Base-by-base conservation (phyloP, 768 basidiomycete species). In the Tylopilus subfusipes region DNA sequence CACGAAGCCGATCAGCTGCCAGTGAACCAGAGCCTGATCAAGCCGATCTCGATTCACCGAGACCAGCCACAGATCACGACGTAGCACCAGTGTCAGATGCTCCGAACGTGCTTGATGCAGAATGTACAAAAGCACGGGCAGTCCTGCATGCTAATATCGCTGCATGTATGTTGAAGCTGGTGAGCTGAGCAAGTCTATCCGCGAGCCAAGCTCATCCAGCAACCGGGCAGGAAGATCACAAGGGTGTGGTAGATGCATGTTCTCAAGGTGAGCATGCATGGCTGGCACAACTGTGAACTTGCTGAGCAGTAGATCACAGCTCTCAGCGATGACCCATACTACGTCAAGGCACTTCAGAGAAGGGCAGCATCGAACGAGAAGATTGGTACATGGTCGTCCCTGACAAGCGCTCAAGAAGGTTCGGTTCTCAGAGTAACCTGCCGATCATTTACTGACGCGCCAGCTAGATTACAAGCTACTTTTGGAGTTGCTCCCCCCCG, bases 361-460 rank as follows among this genome's bases (percentile, higher is more conserved):
- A 83, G 97, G n/a, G 94, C 94, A 13, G 65, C 80, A 21, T 90
- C 90, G 8, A 96, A 93, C 66, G 93, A 94, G 57, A 74, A 77
- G 40, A 73, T 98, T 25, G 76, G 78, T 55, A 83, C 88, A 11
- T 98, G 95, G 95, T 79, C 90, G 9, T 86, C 90, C 8, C 77
- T 98, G 10, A 78, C 82, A 8, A 76, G 85, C 24, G 91, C 91
- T 12, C 84, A 93, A 75, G 88, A 93, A 78, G 96, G 96, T 92
- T 29, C 33, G 63, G 16, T 39, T 29, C 27, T n/a, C 39, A 27
- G 42, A 43, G 21, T 12, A 18, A 39, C 29, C 22, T 43, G 27
- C 22, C 27, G 6, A 44, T n/a, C 6, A 31, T 30, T 48, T n/a
- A 24, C 34, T 55, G 46, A 61, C 24, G 9, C 48, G 27, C 10